These are phyloP conservation scores for Penicillium italicum DNA, from an alignment of 2,329 filamentous ascomycete genomes.

Conservation along the genomic window DNA sequence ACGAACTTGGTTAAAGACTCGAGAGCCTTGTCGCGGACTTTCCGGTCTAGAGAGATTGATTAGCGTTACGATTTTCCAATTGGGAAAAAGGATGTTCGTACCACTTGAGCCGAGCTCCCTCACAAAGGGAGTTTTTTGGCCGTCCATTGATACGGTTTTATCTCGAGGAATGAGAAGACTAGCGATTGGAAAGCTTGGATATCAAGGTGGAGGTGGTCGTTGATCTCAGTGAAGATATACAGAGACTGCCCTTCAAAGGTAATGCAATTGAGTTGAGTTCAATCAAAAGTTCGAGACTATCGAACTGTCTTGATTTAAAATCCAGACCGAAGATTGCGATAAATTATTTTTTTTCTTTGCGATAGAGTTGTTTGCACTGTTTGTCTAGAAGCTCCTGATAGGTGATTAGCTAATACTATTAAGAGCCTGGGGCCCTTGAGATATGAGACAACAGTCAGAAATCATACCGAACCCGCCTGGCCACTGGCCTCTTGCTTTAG, in stretches of 20 bases:
- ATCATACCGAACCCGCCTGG: too few relatives aligned
- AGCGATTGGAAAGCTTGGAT: slow-evolving; percentile 1
- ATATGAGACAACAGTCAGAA: too few relatives aligned
- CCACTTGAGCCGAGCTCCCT: slow-evolving; percentile 81
- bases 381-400: slow-evolving; percentile 10
- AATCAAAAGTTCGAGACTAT: slow-evolving; percentile 1
- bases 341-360: slow-evolving; percentile 26
- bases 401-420: neutral
- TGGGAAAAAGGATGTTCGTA: slow-evolving; percentile 34
- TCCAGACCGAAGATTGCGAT: slow-evolving; percentile 16
- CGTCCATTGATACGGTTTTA: slow-evolving; percentile 30
- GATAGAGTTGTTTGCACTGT: slow-evolving; percentile 24
- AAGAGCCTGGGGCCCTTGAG: neutral
- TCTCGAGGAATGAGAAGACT: slow-evolving; percentile 8
- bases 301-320: slow-evolving; percentile 6
- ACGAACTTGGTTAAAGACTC: slow-evolving; percentile 75
- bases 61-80: neutral
- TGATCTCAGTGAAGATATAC: neutral
- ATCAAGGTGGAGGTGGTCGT: neutral
- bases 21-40: slow-evolving; percentile 72
- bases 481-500: too few relatives aligned
- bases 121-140: slow-evolving; percentile 65
- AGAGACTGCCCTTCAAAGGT: neutral
- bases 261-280: neutral
- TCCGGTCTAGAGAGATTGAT: slow-evolving; percentile 59